Conservation (phyloP, 2,329 filamentous ascomycete species). For the Penicillium crustosum region DNA sequence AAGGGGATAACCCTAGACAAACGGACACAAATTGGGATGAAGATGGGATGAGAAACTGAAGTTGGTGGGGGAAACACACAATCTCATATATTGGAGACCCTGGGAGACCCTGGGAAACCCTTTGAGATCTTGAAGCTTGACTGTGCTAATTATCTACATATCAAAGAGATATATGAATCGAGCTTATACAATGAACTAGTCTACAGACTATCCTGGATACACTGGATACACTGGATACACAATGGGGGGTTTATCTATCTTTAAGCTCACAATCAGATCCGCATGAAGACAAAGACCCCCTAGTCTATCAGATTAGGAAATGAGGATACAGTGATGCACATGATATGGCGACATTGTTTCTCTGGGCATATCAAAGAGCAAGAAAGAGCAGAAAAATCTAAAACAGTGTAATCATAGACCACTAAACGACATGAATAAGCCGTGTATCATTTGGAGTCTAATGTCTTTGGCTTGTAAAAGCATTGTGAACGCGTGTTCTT, state of each 20-base stretch:
- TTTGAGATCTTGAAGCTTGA: not conserved
- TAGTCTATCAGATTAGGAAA: not conserved
- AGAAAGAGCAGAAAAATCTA: not conserved
- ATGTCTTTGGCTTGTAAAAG: not conserved
- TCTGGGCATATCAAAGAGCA: not conserved
- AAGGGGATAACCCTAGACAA: not conserved
- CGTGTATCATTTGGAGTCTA: not conserved
- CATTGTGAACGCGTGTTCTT: not conserved
- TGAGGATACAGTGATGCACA: not conserved
- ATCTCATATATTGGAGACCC: constrained; percentile 1
- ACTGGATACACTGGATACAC: not conserved
- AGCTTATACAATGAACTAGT: not conserved
- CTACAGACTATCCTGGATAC: not conserved
- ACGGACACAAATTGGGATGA: not conserved
- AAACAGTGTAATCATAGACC: not conserved
- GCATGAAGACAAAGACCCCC: not conserved
- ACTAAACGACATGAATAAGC: not conserved
- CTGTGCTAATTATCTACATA: not conserved
- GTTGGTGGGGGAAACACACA: not conserved
- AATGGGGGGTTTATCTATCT: not conserved
- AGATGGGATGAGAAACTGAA: not conserved
- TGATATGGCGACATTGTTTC: not conserved
- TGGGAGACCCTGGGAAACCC: not conserved
- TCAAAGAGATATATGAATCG: not conserved
- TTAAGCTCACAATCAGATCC: not conserved